A percentile compares a stretch with the other conserved stretches of the same genome.
phyloP scores from a whole-genome alignment of 208 protist species.

The Chromosphaera perkinsii region DNA sequence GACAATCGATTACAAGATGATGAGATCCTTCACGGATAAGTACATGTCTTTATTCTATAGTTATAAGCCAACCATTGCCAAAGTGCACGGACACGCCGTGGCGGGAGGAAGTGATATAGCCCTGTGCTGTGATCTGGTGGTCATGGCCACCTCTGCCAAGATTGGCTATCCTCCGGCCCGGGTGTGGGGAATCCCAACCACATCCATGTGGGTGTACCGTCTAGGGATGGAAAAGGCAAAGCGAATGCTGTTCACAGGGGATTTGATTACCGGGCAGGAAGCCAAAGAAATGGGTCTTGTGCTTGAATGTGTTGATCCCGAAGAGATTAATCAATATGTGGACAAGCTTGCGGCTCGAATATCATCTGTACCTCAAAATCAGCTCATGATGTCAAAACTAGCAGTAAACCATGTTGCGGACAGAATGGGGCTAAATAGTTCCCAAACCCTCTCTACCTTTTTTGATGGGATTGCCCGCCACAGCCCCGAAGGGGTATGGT shows the following conservation, averaged over 20 bases:
- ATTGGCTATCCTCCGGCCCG: constrained; percentile 28
- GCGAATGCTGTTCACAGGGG: constrained; percentile 22
- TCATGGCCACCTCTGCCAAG: constrained; percentile 1
- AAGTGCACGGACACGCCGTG: constrained; percentile 8
- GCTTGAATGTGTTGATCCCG: background rate
- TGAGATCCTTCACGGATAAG: background rate
- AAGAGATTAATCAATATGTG: background rate
- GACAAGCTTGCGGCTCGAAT: constrained; percentile 1
- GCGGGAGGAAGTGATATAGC: constrained; percentile 18
- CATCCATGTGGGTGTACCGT: constrained; percentile 19
- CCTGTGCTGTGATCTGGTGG: constrained; percentile 17
- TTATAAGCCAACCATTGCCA: constrained; percentile 10
- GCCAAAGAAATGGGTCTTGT: constrained; percentile 15
- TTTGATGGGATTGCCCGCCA: constrained; percentile 3
- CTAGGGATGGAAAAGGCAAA: constrained; percentile 9
- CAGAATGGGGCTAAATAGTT: background rate
- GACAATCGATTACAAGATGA: background rate
- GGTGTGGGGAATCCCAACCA: constrained; percentile 21
- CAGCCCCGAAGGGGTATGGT: constrained; percentile 1
- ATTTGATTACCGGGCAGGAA: constrained; percentile 11
- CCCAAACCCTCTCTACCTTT: background rate
- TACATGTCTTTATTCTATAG: constrained; percentile 7
- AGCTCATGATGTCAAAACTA: constrained; percentile 6
- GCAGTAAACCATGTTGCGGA: constrained; percentile 9
- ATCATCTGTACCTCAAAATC: background rate